phyloP scores from a whole-genome alignment of 139 green algal species.

The Deuterostichococcus epilithicus region DNA sequence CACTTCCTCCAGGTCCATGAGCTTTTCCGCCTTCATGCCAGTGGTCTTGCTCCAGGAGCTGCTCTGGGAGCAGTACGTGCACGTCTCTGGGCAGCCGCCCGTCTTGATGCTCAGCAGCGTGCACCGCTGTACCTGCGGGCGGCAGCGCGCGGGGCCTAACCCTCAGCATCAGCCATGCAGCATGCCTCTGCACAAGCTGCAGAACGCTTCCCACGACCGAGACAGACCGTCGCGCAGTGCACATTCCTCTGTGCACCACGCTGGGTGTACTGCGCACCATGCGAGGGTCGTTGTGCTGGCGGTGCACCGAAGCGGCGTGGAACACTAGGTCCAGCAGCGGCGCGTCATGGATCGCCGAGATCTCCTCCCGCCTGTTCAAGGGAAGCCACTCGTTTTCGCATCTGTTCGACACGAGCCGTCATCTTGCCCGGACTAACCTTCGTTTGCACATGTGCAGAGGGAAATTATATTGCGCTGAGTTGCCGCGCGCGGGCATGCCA shows the following conservation, averaged over 20 bases:
- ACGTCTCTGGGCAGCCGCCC: slow-evolving; percentile 96
- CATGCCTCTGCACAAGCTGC: too few species aligned
- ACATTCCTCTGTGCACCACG: too few species aligned
- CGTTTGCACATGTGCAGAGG: too few species aligned
- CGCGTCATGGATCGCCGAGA: slow-evolving; percentile 80
- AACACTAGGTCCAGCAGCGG: slow-evolving; percentile 92
- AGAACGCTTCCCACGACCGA: too few species aligned
- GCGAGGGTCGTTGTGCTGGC: slow-evolving; percentile 83
- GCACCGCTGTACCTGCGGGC: slow-evolving; percentile 89
- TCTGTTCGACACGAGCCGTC: too few species aligned
- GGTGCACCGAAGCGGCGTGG: slow-evolving; percentile 80
- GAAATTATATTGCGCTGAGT: too few species aligned
- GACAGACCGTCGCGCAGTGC: too few species aligned
- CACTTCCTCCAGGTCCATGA: slow-evolving; percentile 90
- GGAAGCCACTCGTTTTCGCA: too few species aligned
- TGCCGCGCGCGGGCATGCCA: too few species aligned
- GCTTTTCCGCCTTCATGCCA: slow-evolving; percentile 86
- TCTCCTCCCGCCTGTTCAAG: slow-evolving; percentile 75
- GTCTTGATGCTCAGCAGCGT: slow-evolving; percentile 98
- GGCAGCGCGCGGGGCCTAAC: too few species aligned
- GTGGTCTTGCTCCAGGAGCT: slow-evolving; percentile 79
- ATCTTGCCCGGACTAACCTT: too few species aligned
- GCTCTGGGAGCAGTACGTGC: slow-evolving; percentile 91
- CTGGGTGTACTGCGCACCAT: slow-evolving; percentile 57
- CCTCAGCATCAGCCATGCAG: too few species aligned